Conservation (phyloP, 2,329 filamentous ascomycete genomes). For the Coniella lustricola region DNA sequence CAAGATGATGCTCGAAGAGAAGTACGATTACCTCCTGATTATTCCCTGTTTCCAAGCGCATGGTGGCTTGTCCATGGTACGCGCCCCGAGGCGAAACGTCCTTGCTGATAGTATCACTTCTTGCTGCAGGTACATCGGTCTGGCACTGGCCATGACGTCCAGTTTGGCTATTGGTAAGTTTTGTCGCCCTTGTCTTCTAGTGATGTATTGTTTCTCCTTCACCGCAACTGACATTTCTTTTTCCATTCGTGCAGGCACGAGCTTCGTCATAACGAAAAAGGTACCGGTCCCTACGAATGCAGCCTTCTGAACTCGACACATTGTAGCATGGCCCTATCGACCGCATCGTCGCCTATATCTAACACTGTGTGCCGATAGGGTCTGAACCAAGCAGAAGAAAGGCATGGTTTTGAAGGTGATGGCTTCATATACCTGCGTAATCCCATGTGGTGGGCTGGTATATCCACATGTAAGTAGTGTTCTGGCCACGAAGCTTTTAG, state of each 20-base stretch:
- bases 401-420: slow-evolving; percentile 93
- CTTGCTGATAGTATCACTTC: slow-evolving; percentile 24
- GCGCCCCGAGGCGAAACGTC: slow-evolving; percentile 11
- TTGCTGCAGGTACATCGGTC: slow-evolving; percentile 61
- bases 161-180: slow-evolving; percentile 67
- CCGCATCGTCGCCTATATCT: no score
- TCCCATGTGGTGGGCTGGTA: slow-evolving; percentile 96
- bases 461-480: slow-evolving; percentile 66
- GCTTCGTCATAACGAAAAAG: slow-evolving; percentile 99
- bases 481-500: slow-evolving; percentile 16
- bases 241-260: slow-evolving; percentile 56
- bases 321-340: background rate
- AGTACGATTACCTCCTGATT: slow-evolving; percentile 28
- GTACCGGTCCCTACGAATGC: slow-evolving; percentile 37
- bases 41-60: background rate
- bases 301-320: background rate
- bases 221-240: slow-evolving; percentile 18
- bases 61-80: background rate
- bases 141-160: slow-evolving; percentile 67
- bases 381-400: slow-evolving; percentile 81
- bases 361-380: slow-evolving; percentile 45
- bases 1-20: slow-evolving; percentile 39
- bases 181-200: slow-evolving; percentile 1
- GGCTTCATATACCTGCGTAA: slow-evolving; percentile 91
- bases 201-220: background rate